Evolutionary conservation across 176 grass and related monocot species (phyloP).

Genomic region (Coix lacrymajobi): DNA sequence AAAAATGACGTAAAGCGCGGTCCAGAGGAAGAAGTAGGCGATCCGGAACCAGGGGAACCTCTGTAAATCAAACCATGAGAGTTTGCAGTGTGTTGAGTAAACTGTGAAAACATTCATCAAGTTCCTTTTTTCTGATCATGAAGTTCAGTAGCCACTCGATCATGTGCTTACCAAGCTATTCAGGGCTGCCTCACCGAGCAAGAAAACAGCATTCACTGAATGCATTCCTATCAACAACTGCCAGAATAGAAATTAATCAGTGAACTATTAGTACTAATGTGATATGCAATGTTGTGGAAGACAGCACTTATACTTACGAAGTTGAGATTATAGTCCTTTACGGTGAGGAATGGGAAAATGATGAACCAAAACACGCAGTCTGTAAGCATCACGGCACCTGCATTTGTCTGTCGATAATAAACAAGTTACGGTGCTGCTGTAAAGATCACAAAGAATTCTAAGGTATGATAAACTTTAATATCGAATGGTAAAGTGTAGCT

Average conservation of each 20-base stretch:
- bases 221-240: conserved; percentile 92
- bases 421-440: neutral
- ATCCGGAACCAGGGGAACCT: conserved; percentile 86
- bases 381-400: conserved; percentile 91
- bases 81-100: neutral
- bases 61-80: conserved; percentile 28
- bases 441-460: neutral
- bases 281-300: neutral
- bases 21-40: conserved; percentile 84
- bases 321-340: conserved; percentile 82
- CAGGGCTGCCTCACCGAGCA: conserved; percentile 77
- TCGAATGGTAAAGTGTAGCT: neutral
- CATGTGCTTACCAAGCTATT: conserved; percentile 68
- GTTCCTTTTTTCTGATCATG: neutral
- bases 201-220: conserved; percentile 80
- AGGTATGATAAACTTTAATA: neutral
- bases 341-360: conserved; percentile 87
- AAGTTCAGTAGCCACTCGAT: neutral
- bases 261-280: neutral
- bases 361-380: conserved; percentile 99
- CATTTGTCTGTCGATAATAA: conserved; percentile 66
- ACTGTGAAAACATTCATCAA: neutral
- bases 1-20: conserved; percentile 63
- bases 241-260: neutral
- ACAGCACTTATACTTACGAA: conserved; percentile 50